Evolutionary conservation across 208 protist species (phyloP), one percentile per base, ranked within the genome.

Genomic region (Vickermania ingenoplastis): DNA sequence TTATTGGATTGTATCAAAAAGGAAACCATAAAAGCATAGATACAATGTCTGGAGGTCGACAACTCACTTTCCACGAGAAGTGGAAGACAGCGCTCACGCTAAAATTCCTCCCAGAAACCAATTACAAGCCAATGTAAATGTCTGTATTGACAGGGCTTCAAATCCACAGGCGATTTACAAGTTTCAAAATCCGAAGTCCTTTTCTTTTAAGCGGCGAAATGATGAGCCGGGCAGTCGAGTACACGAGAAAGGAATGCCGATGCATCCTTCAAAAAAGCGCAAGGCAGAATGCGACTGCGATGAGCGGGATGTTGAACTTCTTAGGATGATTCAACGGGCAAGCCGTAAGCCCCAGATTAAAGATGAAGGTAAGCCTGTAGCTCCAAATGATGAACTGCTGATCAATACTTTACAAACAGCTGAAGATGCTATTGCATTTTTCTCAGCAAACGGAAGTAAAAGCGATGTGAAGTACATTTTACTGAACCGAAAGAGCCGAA

Each of bases 381-480:
- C 92, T 17, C 92, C 92, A 13, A 77, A 96, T 52, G 92, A 97
- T 61, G 79, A 84, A 62, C 65, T 50, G 0, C 61, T 91, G 36
- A 83, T 96, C 41, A 61, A 65, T n/a, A 63, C 63, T 11, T 70
- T 97, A 30, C 75, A 89, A 30, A 97, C 85, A 14, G 92, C 79
- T 29, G 91, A 97, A 60, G 94, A 98, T 53, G 91, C 82, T 28
- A 83, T 97, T 57, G 79, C 92, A 4, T 98, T 97, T 69, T 97
- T 98, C 74, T 90, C 91, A 4, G 77, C 84, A 23, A 69, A 92
- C 66, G 89, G 91, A 30, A 90, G 81, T 59, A 75, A 58, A 23
- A 94, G 77, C 5, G 75, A 84, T 28, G 75, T 97, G 11, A 98
- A 98, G 71, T 97, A 97, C 61, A 83, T 98, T 21, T 89, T 97